These are phyloP conservation scores for Podospora sp. DNA, from an alignment of 495 filamentous ascomycete genomes.

Conservation along the genomic window DNA sequence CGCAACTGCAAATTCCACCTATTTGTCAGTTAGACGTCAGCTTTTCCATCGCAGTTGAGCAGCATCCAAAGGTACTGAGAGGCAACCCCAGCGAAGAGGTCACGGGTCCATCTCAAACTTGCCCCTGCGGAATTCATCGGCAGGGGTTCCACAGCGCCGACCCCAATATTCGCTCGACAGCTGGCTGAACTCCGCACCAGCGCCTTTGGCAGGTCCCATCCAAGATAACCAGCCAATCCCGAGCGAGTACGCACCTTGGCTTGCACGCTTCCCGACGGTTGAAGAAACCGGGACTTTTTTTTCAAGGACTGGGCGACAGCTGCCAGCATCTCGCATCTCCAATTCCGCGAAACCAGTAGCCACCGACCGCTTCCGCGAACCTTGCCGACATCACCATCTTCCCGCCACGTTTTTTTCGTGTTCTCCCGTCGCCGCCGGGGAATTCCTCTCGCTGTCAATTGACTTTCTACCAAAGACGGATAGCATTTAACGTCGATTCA, in stretches of 20 bases:
- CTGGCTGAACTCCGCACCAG: not conserved
- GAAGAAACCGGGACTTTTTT: constrained; percentile 21
- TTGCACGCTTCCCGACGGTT: constrained; percentile 22
- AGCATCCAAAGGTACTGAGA: not conserved
- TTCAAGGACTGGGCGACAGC: constrained; percentile 2
- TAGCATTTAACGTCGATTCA: not conserved
- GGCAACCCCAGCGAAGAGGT: not conserved
- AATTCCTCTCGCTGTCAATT: constrained; percentile 30
- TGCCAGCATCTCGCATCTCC: constrained; percentile 13
- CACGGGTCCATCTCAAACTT: not conserved
- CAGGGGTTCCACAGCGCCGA: not conserved
- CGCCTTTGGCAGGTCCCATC: not conserved
- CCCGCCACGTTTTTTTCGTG: not conserved
- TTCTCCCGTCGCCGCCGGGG: constrained; percentile 1
- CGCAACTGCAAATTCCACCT: not conserved
- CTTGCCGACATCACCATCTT: not conserved
- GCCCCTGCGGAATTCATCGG: not conserved
- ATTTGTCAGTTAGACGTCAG: not conserved
- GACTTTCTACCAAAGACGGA: constrained; percentile 21
- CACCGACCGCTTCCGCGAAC: not conserved
- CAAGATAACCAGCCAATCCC: constrained; percentile 5
- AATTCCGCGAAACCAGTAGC: not conserved
- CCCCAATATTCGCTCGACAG: not conserved
- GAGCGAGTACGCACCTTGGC: not conserved
- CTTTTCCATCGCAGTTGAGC: not conserved